Conservation (phyloP, 345 rosid species). For the Lepidium africanum region DNA sequence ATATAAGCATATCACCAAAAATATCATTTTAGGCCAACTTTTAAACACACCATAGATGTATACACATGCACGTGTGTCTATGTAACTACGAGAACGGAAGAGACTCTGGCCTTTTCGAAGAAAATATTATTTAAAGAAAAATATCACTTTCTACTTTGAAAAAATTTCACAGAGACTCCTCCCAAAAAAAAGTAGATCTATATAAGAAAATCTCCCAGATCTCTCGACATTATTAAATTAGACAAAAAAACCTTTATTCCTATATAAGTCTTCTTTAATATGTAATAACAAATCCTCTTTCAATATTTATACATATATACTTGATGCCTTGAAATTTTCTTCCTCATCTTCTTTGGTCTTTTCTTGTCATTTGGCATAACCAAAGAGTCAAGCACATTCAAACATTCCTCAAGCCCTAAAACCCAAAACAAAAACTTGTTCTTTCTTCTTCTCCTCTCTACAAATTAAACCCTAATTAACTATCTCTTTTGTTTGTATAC, state of each 20-base stretch:
- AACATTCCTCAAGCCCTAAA: constrained; percentile 40
- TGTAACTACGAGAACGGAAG: constrained; percentile 26
- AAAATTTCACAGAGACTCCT: neutral
- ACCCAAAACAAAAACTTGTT: constrained; percentile 33
- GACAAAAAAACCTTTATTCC: constrained; percentile 7
- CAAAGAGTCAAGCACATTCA: constrained; percentile 42
- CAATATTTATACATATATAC: constrained; percentile 18
- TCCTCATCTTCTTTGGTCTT: constrained; percentile 33
- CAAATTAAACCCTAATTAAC: constrained; percentile 34
- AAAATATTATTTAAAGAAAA: neutral
- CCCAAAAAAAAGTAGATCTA: constrained; percentile 32
- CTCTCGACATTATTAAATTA: constrained; percentile 17
- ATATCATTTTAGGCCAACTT: neutral
- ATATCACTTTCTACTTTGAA: constrained; percentile 8
- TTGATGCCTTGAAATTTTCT: constrained; percentile 32
- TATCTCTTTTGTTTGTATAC: constrained; percentile 36
- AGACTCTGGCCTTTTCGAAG: constrained; percentile 10
- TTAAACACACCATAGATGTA: constrained; percentile 8
- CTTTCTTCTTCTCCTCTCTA: constrained; percentile 19
- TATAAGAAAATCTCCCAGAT: constrained; percentile 40
- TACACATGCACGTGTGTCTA: constrained; percentile 31
- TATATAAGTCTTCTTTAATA: neutral
- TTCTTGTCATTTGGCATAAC: constrained; percentile 67
- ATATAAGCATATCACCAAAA: neutral
- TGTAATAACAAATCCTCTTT: constrained; percentile 1